Percentiles rank a stretch among this genome's conserved stretches.
These are phyloP conservation scores for Schwanniomyces etchellsii DNA, from an alignment of 1,139 yeast species.

Conservation along the genomic window DNA sequence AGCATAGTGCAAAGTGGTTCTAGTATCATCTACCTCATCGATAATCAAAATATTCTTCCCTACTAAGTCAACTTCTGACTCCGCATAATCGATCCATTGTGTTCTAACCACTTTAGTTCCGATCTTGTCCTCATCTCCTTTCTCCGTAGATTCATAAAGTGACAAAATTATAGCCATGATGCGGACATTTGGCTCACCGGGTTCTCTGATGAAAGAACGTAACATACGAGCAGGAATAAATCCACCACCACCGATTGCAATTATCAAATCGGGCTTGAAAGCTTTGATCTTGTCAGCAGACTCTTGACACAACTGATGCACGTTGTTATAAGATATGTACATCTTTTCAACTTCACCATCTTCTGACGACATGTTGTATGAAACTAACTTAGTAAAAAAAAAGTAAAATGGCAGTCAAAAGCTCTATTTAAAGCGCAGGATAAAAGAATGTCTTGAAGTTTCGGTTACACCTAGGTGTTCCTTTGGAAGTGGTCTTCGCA, in stretches of 20 bases:
- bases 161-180: conserved; percentile 93
- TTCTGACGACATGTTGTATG: conserved; percentile 25
- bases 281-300: conserved; percentile 66
- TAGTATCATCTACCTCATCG: conserved; percentile 93
- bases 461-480: neutral
- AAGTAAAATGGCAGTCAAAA: too few relatives aligned
- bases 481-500: neutral
- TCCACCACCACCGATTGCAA: conserved; percentile 94
- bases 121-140: conserved; percentile 56
- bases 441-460: too few relatives aligned
- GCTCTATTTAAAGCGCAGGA: too few relatives aligned
- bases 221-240: conserved; percentile 94
- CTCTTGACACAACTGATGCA: conserved; percentile 89
- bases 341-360: conserved; percentile 47
- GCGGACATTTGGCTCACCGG: conserved; percentile 83
- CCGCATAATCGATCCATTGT: conserved; percentile 90
- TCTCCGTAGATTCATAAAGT: conserved; percentile 75
- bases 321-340: conserved; percentile 86
- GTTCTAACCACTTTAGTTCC: conserved; percentile 90
- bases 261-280: conserved; percentile 78
- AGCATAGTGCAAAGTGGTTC: conserved; percentile 92
- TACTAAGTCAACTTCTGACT: conserved; percentile 56
- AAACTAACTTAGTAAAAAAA: too few relatives aligned
- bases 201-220: conserved; percentile 81
- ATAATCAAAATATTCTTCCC: conserved; percentile 81